Base-by-base conservation (phyloP, 202 grass and related monocot species). In the Hordeum pubiflorum region DNA sequence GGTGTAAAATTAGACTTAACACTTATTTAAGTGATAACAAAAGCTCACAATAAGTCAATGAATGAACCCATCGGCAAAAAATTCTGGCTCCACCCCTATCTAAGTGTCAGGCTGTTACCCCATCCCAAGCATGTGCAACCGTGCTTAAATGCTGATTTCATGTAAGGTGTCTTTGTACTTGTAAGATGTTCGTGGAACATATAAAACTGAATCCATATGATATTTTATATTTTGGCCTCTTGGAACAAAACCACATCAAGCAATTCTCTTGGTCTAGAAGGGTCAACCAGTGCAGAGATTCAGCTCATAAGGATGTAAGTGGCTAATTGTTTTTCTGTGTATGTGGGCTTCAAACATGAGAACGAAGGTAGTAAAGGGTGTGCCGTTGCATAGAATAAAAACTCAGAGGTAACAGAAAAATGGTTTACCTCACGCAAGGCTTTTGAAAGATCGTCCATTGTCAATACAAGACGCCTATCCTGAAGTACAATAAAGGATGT, bases 371-470 rank as follows among this genome's bases (percentile, higher is more conserved):
- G 5, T 24, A 55, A 77, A 29, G 22, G 17, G 21, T 67, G 15
- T 26, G 18, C 50, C 77, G 64, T 56, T 54, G 11, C 21, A 70
- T 9, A 34, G 46, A 64, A 79, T 11, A 12, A 76, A 81, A 33
- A 10, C 4, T 38, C 4, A 70, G 6, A 72, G 24, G 17, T 40
- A 72, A 75, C 9, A 38, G 34, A 44, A 74, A 78, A 52, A 52
- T 69, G 74, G 58, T 67, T 89, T 87, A 93, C 96, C 89, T 99
- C 90, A 81, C 72, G 85, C 67, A 99, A 83, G 43, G 92, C 88
- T 90, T 99, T 99, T 27, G 96, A 99, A 83, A 99, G 92, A 93
- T 96, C 92, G 75, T 99, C 96, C 92, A 99, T 96, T 15, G 92
- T 93, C 78, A 99, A 87, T 10, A 99, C 96, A 84, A 96, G 87